phyloP scores from a whole-genome alignment of 2,329 filamentous ascomycete genomes.

The Taxawa tesnikishii region DNA sequence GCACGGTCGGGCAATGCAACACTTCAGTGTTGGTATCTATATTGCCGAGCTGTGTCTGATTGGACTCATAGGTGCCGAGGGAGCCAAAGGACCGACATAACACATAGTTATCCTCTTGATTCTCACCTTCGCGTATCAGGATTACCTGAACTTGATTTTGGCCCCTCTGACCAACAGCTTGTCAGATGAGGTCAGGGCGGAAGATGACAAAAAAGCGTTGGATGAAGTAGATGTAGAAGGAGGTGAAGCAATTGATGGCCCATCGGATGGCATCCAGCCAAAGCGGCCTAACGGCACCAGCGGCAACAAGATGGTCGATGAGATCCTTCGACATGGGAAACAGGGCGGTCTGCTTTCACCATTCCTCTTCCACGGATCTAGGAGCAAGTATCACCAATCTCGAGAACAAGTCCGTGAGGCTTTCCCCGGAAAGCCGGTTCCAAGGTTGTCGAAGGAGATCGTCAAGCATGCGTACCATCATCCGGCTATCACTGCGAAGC shows the following conservation, averaged over 20 bases:
- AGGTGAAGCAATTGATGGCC: slow-evolving; percentile 9
- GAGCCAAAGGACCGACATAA: slow-evolving; percentile 25
- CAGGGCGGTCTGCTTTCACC: slow-evolving; percentile 2
- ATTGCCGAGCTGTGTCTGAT: slow-evolving; percentile 32
- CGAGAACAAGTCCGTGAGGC: slow-evolving; percentile 5
- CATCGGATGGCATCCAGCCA: slow-evolving; percentile 3
- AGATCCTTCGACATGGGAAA: slow-evolving; percentile 1
- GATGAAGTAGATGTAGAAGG: slow-evolving; percentile 14
- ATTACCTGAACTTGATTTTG: slow-evolving; percentile 21
- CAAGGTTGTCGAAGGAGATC: slow-evolving; percentile 13
- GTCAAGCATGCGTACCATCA: slow-evolving; percentile 30
- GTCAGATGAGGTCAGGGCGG: slow-evolving; percentile 12
- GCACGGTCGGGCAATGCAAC: slow-evolving; percentile 30
- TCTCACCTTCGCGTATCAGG: slow-evolving; percentile 27
- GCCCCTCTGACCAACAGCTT: slow-evolving; percentile 17
- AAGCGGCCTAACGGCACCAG: slow-evolving; percentile 2
- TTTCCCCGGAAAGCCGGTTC: slow-evolving; percentile 10
- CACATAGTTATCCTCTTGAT: slow-evolving; percentile 28
- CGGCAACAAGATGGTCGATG: slow-evolving; percentile 5
- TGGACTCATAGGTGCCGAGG: slow-evolving; percentile 30
- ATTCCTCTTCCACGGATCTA: slow-evolving; percentile 6
- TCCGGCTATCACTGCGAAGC: slow-evolving; percentile 27
- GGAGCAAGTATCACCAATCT: slow-evolving; percentile 1
- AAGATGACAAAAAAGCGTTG: slow-evolving; percentile 3
- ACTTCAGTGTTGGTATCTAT: slow-evolving; percentile 32